Evolutionary conservation across 2,329 filamentous ascomycete genomes (phyloP), one percentile per base, ranked within the genome.

Genomic region (Cordyceps javanica): DNA sequence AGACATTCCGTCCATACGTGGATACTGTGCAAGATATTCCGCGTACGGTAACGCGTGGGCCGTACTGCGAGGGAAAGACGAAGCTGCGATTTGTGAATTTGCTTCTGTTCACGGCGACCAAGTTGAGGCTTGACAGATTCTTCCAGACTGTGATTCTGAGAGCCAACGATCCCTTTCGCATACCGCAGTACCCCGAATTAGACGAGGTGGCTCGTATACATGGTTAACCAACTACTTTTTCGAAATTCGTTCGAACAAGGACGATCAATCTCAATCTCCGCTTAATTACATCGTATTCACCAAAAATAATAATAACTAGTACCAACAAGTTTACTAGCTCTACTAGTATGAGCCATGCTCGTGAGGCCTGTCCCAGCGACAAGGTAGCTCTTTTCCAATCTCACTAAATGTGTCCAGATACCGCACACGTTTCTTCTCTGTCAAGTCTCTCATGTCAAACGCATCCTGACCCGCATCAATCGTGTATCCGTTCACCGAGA

Each of bases 341-440:
- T 39, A 8, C 23, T 52, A 62, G 58, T 62, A 62, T 21, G 42
- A 54, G 2, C 62, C 62, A n/a, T 58, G 57, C 13, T 50, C 57
- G n/a, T 61, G 59, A 21, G 62, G 62, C 21, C 50, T 32, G 16
- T 58, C 59, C 48, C 62, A 61, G 13, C 59, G 56, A 25, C 53
- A 38, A 25, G 55, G 38, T 14, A 28, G 11, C 19, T 45, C 57
- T 5, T 46, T 52, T 3, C 44, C 38, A 26, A 39, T 19, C 36
- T 63, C 61, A 23, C 25, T 48, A 3, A 63, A 60, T 39, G 59
- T 60, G 30, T 65, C 61, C 5, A 62, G 30, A 19, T 62, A 60
- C 30, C 54, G 44, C 30, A 62, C 60, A 34, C 51, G 46, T n/a
- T 59, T 59, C 34, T 54, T 59, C 42, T 62, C 56, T n/a, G 49